Evolutionary conservation across 2,329 filamentous ascomycete species (phyloP).

Genomic region (Hypoxylon sp.): DNA sequence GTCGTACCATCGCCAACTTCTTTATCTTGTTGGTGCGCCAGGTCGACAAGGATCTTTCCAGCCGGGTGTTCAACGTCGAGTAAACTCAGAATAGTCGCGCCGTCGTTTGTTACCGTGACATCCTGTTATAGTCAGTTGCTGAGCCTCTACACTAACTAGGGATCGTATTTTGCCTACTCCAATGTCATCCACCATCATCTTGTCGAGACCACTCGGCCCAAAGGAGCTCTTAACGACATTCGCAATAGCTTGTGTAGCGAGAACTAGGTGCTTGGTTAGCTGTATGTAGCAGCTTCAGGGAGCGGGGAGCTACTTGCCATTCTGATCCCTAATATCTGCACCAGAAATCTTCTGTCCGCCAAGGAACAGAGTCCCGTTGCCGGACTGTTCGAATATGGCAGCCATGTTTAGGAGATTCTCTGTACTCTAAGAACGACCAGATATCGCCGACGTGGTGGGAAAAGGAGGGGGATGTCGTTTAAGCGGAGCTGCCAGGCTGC

Average conservation of each 20-base stretch:
- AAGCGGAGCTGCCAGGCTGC: constrained; percentile 44
- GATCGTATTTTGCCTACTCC: constrained; percentile 71
- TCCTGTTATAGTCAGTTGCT: constrained; percentile 69
- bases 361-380: constrained; percentile 96
- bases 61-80: constrained; percentile 98
- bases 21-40: constrained; percentile 98
- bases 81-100: constrained; percentile 94
- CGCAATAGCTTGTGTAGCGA: constrained; percentile 95
- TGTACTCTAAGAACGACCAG: constrained; percentile 7
- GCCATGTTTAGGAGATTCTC: constrained; percentile 72
- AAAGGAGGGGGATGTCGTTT: constrained; percentile 24
- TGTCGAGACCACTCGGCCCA: constrained; percentile 95
- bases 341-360: constrained; percentile 98
- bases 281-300: constrained; percentile 2
- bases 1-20: constrained; percentile 99
- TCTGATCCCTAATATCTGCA: constrained; percentile 96
- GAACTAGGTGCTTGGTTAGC: constrained; percentile 69
- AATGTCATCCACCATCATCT: constrained; percentile 99
- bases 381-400: constrained; percentile 94
- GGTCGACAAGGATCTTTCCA: constrained; percentile 97
- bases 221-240: constrained; percentile 99
- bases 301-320: constrained; percentile 71
- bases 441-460: constrained; percentile 11
- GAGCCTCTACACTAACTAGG: constrained; percentile 46
- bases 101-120: constrained; percentile 99